These are phyloP conservation scores for Brachypodium distachyon DNA, from an alignment of 202 grass and related monocot species.

Conservation along the genomic window DNA sequence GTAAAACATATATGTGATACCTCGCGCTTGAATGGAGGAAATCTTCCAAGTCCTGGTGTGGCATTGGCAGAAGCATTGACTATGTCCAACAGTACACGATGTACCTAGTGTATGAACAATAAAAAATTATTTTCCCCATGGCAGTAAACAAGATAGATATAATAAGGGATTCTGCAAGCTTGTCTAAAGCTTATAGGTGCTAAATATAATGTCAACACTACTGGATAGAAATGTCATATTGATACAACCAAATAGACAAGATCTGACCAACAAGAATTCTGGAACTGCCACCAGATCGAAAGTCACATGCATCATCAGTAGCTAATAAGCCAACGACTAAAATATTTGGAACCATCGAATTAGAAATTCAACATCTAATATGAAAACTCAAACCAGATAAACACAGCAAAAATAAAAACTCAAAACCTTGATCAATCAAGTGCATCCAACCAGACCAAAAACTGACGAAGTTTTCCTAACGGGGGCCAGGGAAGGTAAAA, in stretches of 20 bases:
- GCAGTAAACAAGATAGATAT: background rate
- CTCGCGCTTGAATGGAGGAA: conserved; percentile 92
- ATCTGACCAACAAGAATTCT: background rate
- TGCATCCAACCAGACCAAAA: background rate
- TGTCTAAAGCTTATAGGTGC: background rate
- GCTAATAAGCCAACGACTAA: background rate
- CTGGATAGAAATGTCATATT: background rate
- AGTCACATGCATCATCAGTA: background rate
- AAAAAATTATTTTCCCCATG: background rate
- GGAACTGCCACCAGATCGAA: background rate
- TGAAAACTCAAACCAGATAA: background rate
- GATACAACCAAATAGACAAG: background rate
- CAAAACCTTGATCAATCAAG: background rate
- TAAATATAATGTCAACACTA: conserved; percentile 1
- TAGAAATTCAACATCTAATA: background rate
- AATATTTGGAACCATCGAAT: background rate
- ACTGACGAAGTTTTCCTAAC: background rate
- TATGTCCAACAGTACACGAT: conserved; percentile 86
- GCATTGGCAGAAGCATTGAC: conserved; percentile 86
- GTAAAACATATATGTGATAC: conserved; percentile 32
- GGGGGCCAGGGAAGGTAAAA: background rate
- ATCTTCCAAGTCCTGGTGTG: conserved; percentile 89
- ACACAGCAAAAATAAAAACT: background rate
- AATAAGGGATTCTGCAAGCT: background rate
- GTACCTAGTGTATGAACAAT: conserved; percentile 58